Percentiles rank a stretch among this genome's conserved stretches.
phyloP scores from a whole-genome alignment of 371 early-diverging fungal species.

The Mucor plumbeus region DNA sequence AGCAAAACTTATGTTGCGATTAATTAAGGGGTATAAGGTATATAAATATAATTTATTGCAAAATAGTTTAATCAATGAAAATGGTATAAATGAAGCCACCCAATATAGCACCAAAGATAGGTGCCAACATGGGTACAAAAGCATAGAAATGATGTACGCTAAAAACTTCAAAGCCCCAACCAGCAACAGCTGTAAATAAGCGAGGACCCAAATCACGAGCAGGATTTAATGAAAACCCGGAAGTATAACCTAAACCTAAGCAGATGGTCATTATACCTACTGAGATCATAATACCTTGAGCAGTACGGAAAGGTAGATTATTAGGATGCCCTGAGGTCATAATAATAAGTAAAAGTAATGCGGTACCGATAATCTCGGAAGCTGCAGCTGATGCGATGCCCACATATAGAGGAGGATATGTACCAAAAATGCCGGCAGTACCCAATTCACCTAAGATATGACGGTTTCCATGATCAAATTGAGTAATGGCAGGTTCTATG shows the following conservation, averaged over 20 bases:
- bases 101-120: constrained; percentile 71
- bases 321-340: constrained; percentile 74
- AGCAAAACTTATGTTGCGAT: background rate
- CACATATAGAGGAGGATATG: constrained; percentile 64
- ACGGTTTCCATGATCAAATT: constrained; percentile 66
- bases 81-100: constrained; percentile 73
- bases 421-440: constrained; percentile 80
- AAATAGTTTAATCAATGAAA: constrained; percentile 60
- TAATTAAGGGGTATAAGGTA: background rate
- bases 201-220: constrained; percentile 92
- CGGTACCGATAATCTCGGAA: constrained; percentile 83
- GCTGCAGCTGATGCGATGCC: constrained; percentile 66
- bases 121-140: constrained; percentile 81
- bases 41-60: background rate
- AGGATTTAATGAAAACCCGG: constrained; percentile 85
- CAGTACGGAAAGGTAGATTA: constrained; percentile 64
- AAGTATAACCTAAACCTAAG: constrained; percentile 68
- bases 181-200: constrained; percentile 75
- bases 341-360: constrained; percentile 73
- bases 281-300: constrained; percentile 70
- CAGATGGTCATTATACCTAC: constrained; percentile 53
- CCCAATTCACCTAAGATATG: constrained; percentile 52
- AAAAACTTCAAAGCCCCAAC: constrained; percentile 80
- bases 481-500: constrained; percentile 59
- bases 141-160: constrained; percentile 68